Conservation (phyloP, 2,329 filamentous ascomycete genomes). For the Didymella segeticola region DNA sequence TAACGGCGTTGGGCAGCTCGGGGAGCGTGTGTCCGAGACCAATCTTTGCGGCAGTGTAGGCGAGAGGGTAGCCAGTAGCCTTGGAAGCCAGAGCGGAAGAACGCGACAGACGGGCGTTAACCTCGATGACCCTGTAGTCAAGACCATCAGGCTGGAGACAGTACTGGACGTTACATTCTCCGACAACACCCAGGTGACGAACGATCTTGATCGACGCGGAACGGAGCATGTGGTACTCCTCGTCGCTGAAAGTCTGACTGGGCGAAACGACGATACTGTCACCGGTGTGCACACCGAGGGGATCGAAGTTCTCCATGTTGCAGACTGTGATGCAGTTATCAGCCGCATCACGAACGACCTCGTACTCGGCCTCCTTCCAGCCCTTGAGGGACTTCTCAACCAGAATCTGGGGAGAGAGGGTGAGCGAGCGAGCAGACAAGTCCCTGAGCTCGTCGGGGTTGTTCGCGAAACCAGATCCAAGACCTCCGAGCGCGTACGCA, state of each 20-base stretch:
- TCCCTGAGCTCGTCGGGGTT: conserved; percentile 93
- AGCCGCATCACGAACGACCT: conserved; percentile 93
- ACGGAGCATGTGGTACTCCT: conserved; percentile 99
- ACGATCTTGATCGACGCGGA: conserved; percentile 98
- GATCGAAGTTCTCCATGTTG: conserved; percentile 99
- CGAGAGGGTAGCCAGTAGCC: conserved; percentile 95
- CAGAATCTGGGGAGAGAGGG: conserved; percentile 92
- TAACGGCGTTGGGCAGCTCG: conserved; percentile 96
- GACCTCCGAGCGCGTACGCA: conserved; percentile 92
- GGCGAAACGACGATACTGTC: conserved; percentile 98
- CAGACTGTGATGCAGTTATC: conserved; percentile 99
- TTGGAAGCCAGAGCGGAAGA: conserved; percentile 97
- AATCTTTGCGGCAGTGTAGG: conserved; percentile 98
- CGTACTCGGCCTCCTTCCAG: conserved; percentile 99
- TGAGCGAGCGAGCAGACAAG: conserved; percentile 89
- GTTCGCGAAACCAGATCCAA: conserved; percentile 95
- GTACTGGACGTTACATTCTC: conserved; percentile 99
- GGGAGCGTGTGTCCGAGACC: conserved; percentile 94
- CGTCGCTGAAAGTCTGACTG: conserved; percentile 94
- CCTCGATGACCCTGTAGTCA: conserved; percentile 98
- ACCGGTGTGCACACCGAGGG: conserved; percentile 95
- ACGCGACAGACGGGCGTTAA: conserved; percentile 97
- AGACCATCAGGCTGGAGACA: conserved; percentile 94
- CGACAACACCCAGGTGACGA: conserved; percentile 93
- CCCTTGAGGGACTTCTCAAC: conserved; percentile 99